These are phyloP conservation scores for Chaetomium sp. DNA, from an alignment of 2,329 filamentous ascomycete genomes.

Conservation along the genomic window DNA sequence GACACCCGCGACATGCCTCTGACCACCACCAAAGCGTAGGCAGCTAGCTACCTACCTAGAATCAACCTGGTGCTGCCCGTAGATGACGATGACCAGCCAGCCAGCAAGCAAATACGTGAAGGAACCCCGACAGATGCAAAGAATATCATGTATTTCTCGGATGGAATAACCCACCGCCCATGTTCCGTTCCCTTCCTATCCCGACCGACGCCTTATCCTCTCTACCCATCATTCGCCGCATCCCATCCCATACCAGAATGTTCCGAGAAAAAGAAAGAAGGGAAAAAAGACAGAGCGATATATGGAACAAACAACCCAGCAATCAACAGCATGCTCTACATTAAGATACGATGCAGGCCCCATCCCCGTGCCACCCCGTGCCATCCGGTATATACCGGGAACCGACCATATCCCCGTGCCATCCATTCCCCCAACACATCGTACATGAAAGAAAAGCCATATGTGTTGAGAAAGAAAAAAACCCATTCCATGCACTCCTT, in stretches of 20 bases:
- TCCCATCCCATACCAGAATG: background rate
- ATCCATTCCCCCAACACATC: background rate
- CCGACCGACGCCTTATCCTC: background rate
- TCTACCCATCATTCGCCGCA: background rate
- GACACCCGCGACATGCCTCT: too few species aligned
- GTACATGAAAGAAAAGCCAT: background rate
- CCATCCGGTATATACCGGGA: background rate
- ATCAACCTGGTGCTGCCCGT: background rate
- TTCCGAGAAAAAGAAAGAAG: background rate
- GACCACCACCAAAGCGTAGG: background rate
- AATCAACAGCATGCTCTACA: slow-evolving; percentile 5
- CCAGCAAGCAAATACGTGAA: background rate
- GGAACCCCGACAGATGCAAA: background rate
- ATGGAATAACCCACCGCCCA: background rate
- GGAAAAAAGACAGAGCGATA: background rate
- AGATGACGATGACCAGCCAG: background rate
- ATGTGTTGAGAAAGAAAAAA: too few species aligned
- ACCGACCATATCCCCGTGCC: background rate
- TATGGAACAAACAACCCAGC: background rate
- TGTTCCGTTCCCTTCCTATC: background rate
- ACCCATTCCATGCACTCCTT: too few species aligned
- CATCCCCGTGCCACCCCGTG: background rate
- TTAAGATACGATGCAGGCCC: slow-evolving; percentile 1
- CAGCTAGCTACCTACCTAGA: too few species aligned
- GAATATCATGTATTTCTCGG: background rate